Evolutionary conservation across 2,329 filamentous ascomycete genomes (phyloP), one percentile per base, ranked within the genome.

Genomic region (Apiospora marii): DNA sequence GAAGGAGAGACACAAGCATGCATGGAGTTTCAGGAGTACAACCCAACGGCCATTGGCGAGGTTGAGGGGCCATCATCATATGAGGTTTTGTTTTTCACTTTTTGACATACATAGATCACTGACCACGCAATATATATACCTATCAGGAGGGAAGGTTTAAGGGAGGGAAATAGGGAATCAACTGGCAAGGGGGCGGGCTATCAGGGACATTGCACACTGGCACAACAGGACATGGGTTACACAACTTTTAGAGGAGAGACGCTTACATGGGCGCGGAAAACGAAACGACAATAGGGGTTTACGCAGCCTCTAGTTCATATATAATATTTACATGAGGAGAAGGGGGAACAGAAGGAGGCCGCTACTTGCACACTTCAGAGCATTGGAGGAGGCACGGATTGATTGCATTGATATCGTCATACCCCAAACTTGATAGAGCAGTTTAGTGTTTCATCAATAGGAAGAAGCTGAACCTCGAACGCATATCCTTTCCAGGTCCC

Each of bases 11-110:
- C 6, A 24, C 10, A 41, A 64, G 58, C 58, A 64, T 64, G 58
- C 34, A 64, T 64, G 58, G 58, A 64, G 58, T 64, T 64, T 64
- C 30, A 41, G 58, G 58, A 41, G 34, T 19, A 41, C 58, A 24
- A 8, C 10, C 58, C 58, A 64, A 41, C 24, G 3, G 3, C 58
- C n/a, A n/a, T 13, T 64, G 58, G 58, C 34, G 34, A 64, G 34
- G 58, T 34, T 19, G 19, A 41, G 34, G 53, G 58, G 58, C 7
- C 30, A 34, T 64, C 22, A 41, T 64, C 41, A n/a, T 41, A 41
- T 22, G 22, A n/a, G 34, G n/a, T 58, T 58, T 34, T 34, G 37
- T 34, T n/a, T 34, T 64, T 64, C n/a, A 19, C 19, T 16, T 8
- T 14, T 64, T 22, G 4, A 22, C 58, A 41, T 64, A 64, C 58